These are phyloP conservation scores for Effrenium voratum DNA, from an alignment of 73 alveolate species.

Conservation along the genomic window DNA sequence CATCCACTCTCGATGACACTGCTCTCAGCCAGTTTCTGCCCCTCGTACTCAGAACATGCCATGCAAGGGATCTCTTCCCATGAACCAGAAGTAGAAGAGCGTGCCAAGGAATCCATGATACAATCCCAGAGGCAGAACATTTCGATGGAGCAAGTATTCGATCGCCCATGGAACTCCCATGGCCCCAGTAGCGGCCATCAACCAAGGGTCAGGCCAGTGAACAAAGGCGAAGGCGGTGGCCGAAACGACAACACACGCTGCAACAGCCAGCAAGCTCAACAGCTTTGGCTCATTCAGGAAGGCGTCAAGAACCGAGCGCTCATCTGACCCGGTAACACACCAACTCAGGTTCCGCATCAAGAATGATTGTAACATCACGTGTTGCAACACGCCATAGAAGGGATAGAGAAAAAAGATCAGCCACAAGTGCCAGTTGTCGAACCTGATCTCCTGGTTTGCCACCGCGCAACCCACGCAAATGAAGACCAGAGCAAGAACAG, in stretches of 20 bases:
- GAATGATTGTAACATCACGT: conserved; percentile 81
- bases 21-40: no score
- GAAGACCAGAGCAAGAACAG: conserved; percentile 12
- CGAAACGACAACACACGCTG: background rate
- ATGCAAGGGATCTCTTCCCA: conserved; percentile 62
- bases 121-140: conserved; percentile 25
- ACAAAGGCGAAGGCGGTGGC: conserved; percentile 61
- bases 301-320: conserved; percentile 12
- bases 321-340: conserved; percentile 59
- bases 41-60: conserved; percentile 28
- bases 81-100: conserved; percentile 68
- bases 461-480: conserved; percentile 28
- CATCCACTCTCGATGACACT: no score
- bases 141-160: conserved; percentile 56
- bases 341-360: conserved; percentile 66
- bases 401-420: conserved; percentile 52
- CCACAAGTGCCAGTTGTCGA: conserved; percentile 92
- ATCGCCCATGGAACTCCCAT: conserved; percentile 90
- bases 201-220: conserved; percentile 52
- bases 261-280: background rate
- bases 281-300: background rate
- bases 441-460: background rate
- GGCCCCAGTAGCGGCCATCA: conserved; percentile 78
- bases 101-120: conserved; percentile 59
- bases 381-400: conserved; percentile 92